phyloP scores from a whole-genome alignment of 805 yeast species.

The Candida nonsorbophila region DNA sequence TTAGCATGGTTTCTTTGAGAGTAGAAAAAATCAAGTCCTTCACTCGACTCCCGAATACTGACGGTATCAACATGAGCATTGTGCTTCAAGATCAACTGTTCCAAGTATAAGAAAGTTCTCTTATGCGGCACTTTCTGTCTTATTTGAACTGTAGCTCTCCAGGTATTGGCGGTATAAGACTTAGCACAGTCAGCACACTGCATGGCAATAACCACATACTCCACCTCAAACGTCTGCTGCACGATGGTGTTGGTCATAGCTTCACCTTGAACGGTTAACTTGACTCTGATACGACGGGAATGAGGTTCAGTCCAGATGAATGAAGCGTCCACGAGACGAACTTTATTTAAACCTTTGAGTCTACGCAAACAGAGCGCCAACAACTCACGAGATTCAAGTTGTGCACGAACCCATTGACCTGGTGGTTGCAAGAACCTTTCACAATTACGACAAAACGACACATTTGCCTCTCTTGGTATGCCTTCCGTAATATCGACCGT shows the following conservation, averaged over 20 bases:
- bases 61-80: conserved; percentile 93
- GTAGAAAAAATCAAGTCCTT: conserved; percentile 93
- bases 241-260: conserved; percentile 88
- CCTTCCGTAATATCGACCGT: conserved; percentile 93
- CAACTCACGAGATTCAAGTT: conserved; percentile 86
- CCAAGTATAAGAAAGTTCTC: conserved; percentile 91
- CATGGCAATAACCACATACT: conserved; percentile 87
- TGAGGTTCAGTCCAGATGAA: conserved; percentile 99
- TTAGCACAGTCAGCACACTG: conserved; percentile 99
- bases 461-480: conserved; percentile 83
- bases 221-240: conserved; percentile 93
- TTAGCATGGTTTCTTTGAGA: conserved; percentile 85
- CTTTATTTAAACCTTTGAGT: conserved; percentile 80
- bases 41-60: conserved; percentile 86
- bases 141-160: conserved; percentile 97
- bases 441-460: conserved; percentile 95
- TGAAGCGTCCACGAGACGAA: conserved; percentile 85
- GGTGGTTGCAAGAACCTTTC: conserved; percentile 96
- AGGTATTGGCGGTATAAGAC: conserved; percentile 91
- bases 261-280: conserved; percentile 94
- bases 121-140: conserved; percentile 97
- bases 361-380: conserved; percentile 86
- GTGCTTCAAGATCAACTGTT: conserved; percentile 88
- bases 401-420: conserved; percentile 85
- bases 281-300: conserved; percentile 87